phyloP scores from a whole-genome alignment of 1,139 yeast genomes.

The Casaregolazyma suthepensis region DNA sequence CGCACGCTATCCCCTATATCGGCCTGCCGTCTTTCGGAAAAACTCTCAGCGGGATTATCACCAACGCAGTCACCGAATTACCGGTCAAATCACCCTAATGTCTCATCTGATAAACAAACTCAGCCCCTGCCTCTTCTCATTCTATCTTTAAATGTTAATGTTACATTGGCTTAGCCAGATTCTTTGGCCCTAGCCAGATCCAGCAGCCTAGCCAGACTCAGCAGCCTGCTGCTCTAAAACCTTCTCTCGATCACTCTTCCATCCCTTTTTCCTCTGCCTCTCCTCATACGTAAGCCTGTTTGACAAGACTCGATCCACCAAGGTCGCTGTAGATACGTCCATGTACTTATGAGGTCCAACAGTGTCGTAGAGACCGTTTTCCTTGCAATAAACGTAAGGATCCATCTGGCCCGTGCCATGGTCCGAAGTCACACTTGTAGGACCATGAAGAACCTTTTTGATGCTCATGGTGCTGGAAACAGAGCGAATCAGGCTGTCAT shows the following conservation, averaged over 20 bases:
- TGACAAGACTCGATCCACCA: conserved; percentile 60
- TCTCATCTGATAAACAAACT: too few species aligned
- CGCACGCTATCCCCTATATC: too few species aligned
- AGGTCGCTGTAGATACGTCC: conserved; percentile 55
- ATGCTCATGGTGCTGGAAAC: conserved; percentile 33
- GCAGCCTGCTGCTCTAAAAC: conserved; percentile 21
- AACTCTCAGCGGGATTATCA: too few species aligned
- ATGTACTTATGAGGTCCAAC: conserved; percentile 54
- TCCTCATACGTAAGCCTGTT: conserved; percentile 68
- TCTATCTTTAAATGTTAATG: too few species aligned
- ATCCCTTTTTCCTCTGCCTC: conserved; percentile 71
- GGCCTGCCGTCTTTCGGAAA: too few species aligned
- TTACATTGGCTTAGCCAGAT: background rate
- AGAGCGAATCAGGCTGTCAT: conserved; percentile 34
- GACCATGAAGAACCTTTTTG: conserved; percentile 56
- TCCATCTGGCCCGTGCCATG: conserved; percentile 28
- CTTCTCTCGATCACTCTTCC: conserved; percentile 49
- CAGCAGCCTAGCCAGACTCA: background rate
- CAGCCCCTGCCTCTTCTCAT: too few species aligned
- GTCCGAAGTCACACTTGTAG: conserved; percentile 38
- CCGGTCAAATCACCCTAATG: too few species aligned
- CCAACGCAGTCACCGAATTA: too few species aligned
- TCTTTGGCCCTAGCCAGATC: background rate
- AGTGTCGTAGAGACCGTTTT: conserved; percentile 37
- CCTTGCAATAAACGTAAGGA: conserved; percentile 39